Base-by-base conservation (phyloP, 805 yeast species). In the Brettanomyces anomalus region DNA sequence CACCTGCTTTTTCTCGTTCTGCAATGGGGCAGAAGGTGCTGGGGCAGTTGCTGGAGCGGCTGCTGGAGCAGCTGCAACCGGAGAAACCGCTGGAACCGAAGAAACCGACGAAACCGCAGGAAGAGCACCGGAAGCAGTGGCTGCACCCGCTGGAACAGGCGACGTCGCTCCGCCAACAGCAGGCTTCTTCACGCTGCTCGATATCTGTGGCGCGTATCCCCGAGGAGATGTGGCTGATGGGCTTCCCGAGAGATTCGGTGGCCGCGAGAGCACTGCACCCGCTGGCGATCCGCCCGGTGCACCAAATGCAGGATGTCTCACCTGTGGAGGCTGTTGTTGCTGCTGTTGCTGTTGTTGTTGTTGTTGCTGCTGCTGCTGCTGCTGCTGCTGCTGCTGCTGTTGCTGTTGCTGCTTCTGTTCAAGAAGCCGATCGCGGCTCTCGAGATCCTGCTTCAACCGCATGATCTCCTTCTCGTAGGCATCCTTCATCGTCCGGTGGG, bases 401-500 rank as follows among this genome's bases (percentile, higher is more conserved):
- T 53, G 67, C 44, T 57, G 68, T 47, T 56, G 58, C 36, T 65
- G 62, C 51, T 61, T 74, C 53, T 56, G 64, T 60, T 62, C 59
- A 67, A 62, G 46, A 54, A 72, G 70, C 60, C 90, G 74, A 58
- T 85, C 94, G 54, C 89, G 72, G 56, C 73, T 77, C 54, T 87
- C 96, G 51, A 90, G 71, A 60, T 88, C 96, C 49, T 80, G 78
- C 63, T 90, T 88, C 63, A 90, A 73, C 52, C 93, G 73, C 58
- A 77, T 69, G 44, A 93, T 84, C 65, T 90, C 97, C 55, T 85
- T 95, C 63, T 90, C 97, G 65, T 90, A 93, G 38, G 89, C 88
- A 57, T 90, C 97, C 66, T 90, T 89, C 75, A 93, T 85, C 60
- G 86, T 85, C 53, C 95, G 75, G 68, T 90, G 97, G 33, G 95